These are phyloP conservation scores for Cryptosporidium sp. DNA, from an alignment of 169 alveolate genomes.

Conservation along the genomic window DNA sequence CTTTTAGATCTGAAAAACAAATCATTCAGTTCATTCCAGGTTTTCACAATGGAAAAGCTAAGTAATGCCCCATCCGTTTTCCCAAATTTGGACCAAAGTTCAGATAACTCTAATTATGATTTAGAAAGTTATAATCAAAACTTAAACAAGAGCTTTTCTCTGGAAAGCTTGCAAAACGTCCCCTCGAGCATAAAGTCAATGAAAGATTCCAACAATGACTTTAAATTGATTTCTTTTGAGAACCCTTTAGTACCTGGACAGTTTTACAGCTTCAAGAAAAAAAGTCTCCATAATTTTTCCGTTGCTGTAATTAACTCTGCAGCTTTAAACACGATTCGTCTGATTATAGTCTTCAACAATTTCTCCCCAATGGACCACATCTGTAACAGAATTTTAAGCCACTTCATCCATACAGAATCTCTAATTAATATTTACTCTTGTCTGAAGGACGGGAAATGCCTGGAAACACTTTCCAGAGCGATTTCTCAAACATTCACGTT, in stretches of 20 bases:
- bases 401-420: conserved; percentile 4
- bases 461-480: not conserved
- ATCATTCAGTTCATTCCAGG: not conserved
- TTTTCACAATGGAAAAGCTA: conserved; percentile 5
- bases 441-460: not conserved
- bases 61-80: conserved; percentile 7
- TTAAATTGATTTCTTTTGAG: conserved; percentile 29
- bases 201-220: conserved; percentile 16
- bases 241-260: conserved; percentile 13
- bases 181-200: conserved; percentile 40
- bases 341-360: conserved; percentile 32
- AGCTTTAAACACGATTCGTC: conserved; percentile 26
- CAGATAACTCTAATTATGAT: not conserved
- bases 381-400: conserved; percentile 3
- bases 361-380: conserved; percentile 47
- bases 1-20: not conserved
- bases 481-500: conserved; percentile 26
- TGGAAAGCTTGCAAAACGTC: conserved; percentile 54
- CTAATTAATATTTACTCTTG: not conserved
- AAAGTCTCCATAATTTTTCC: not conserved
- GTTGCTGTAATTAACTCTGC: conserved; percentile 20
- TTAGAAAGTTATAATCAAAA: not conserved
- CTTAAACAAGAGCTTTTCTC: not conserved
- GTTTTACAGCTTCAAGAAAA: conserved; percentile 2
- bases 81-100: conserved; percentile 42